These are phyloP conservation scores for Cytidiella melzeri DNA, from an alignment of 768 basidiomycete genomes.

Conservation along the genomic window DNA sequence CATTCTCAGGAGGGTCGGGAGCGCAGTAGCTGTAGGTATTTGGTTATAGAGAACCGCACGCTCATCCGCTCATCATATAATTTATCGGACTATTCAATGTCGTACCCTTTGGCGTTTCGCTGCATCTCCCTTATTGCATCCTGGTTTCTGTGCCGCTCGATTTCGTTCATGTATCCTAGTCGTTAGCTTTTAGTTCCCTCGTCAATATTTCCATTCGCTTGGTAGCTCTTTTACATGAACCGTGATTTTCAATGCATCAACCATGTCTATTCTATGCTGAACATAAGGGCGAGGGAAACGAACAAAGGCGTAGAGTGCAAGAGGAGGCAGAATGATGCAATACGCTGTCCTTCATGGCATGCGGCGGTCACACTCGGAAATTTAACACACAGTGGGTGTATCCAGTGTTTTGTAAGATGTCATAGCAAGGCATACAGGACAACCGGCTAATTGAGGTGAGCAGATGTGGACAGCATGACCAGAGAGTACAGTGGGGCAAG, in stretches of 20 bases:
- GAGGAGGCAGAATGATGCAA: too few species aligned
- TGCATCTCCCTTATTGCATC: neutral
- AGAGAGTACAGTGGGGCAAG: neutral
- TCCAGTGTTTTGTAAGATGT: too few species aligned
- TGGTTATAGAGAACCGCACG: neutral
- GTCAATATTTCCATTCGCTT: neutral
- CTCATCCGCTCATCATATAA: neutral
- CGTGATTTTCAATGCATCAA: too few species aligned
- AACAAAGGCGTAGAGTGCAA: too few species aligned
- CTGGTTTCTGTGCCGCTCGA: neutral
- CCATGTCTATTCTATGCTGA: too few species aligned
- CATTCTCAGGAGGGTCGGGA: conserved; percentile 63
- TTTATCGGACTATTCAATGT: neutral
- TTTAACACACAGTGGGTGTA: too few species aligned
- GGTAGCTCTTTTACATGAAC: too few species aligned
- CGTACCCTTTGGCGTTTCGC: conserved; percentile 5
- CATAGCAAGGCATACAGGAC: neutral
- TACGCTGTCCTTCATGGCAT: too few species aligned
- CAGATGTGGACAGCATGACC: neutral
- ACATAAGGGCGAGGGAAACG: too few species aligned
- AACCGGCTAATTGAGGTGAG: neutral
- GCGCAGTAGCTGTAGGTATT: conserved; percentile 19
- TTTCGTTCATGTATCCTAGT: neutral
- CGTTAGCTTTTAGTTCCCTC: neutral
- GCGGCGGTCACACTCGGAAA: too few species aligned